Evolutionary conservation across 768 basidiomycete species (phyloP), one percentile per base, ranked within the genome.

Genomic region (Pisolithus microcarpus): DNA sequence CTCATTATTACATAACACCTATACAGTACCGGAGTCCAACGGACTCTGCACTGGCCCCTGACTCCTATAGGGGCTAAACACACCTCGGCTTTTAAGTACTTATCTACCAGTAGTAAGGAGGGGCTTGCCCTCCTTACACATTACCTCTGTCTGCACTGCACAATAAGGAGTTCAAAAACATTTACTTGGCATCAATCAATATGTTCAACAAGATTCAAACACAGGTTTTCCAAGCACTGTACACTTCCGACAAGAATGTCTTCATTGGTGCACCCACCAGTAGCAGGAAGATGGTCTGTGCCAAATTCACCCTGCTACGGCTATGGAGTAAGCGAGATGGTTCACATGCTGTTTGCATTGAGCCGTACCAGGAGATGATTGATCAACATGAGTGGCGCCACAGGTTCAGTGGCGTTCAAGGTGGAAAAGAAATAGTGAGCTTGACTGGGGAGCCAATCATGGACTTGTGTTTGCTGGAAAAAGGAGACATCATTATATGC

Each of bases 131-230:
- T n/a, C n/a, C n/a, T n/a, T n/a, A n/a, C n/a, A n/a, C n/a, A n/a
- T n/a, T n/a, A n/a, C n/a, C n/a, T n/a, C n/a, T n/a, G n/a, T n/a
- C 89, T 0, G 94, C 93, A 0, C 74, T 99, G 4, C 92, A 95
- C 67, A 96, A 96, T 77, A 82, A 85, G 61, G 90, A 93, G 54
- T 98, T 85, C 58, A 91, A 98, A 65, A 75, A 76, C 1, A 79
- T 98, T 40, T 99, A 97, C 66, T 79, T 82, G 1, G 79, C 77
- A 16, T 81, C 81, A 0, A 84, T 98, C 56, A 76, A 82, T 53
- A 83, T 81, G 0, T 98, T 97, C 77, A 98, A 98, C 79, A 99
- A 97, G 70, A 97, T 98, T 54, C 96, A 98, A 65, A 98, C 92
- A 0, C 96, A 98, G 68, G 94, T 96, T 42, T 98, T 99, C 85